Evolutionary conservation across 768 basidiomycete genomes (phyloP).

Genomic region (Russula abietina): DNA sequence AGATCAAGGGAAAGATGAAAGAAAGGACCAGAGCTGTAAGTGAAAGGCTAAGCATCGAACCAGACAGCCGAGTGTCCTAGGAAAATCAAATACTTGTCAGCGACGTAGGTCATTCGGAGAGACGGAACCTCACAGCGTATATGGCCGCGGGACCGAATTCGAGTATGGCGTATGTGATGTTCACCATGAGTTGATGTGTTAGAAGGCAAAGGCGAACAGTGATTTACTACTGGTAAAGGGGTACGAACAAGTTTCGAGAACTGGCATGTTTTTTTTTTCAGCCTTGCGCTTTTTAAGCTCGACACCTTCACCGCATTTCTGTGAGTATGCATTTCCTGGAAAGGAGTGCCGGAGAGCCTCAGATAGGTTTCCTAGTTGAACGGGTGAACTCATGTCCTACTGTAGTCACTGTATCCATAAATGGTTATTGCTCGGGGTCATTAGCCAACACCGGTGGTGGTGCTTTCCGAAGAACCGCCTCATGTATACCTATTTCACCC

Average conservation of each 20-base stretch:
- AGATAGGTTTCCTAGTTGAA: too few species aligned
- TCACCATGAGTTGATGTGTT: conserved; percentile 2
- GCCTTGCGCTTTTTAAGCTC: not conserved
- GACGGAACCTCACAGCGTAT: conserved; percentile 2
- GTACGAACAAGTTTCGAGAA: not conserved
- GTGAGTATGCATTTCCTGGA: too few species aligned
- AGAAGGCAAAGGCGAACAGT: conserved; percentile 1
- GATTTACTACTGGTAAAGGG: not conserved
- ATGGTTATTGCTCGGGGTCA: too few species aligned
- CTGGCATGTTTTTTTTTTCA: too few species aligned
- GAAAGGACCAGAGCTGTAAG: conserved; percentile 10
- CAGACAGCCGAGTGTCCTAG: not conserved
- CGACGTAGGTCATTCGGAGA: not conserved
- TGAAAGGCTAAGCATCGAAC: not conserved
- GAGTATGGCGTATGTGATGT: not conserved
- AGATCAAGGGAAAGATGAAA: conserved; percentile 22
- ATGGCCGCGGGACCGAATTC: not conserved
- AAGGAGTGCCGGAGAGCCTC: too few species aligned
- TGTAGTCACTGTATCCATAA: too few species aligned
- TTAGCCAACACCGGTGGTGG: too few species aligned
- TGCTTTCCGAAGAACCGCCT: too few species aligned
- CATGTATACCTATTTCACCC: too few species aligned
- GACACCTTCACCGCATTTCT: too few species aligned
- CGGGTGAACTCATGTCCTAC: too few species aligned
- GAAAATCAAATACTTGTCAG: not conserved